Evolutionary conservation across 1,284 basidiomycete species (phyloP).

Genomic region (Trametes pubescens): DNA sequence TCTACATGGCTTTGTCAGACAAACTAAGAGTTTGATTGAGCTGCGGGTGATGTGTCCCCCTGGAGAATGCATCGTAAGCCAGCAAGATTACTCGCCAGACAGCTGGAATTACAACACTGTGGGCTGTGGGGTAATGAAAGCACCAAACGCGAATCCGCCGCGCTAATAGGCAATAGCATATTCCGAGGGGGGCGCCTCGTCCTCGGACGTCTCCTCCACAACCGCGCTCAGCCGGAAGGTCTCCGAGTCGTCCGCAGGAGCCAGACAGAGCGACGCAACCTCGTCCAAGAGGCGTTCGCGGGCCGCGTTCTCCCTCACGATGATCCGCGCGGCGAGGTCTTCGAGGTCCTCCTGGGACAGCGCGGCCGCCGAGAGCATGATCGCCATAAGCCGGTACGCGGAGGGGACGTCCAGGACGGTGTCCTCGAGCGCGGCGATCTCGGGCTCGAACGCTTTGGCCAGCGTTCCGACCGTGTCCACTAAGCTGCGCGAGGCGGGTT

Average conservation of each 20-base stretch:
- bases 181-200: slow-evolving; percentile 18
- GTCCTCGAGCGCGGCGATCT: slow-evolving; percentile 33
- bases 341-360: slow-evolving; percentile 26
- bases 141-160: not conserved
- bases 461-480: slow-evolving; percentile 17
- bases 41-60: too few species aligned
- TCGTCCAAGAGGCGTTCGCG: slow-evolving; percentile 32
- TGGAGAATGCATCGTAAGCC: too few species aligned
- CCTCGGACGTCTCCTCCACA: slow-evolving; percentile 22
- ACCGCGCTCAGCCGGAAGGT: not conserved
- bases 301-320: slow-evolving; percentile 23
- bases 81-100: too few species aligned
- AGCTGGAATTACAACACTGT: too few species aligned
- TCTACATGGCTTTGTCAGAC: too few species aligned
- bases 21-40: too few species aligned
- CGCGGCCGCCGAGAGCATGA: slow-evolving; percentile 32
- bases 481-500: slow-evolving; percentile 7
- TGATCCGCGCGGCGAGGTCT: slow-evolving; percentile 28
- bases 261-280: slow-evolving; percentile 11
- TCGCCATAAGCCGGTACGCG: slow-evolving; percentile 35
- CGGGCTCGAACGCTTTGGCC: slow-evolving; percentile 25
- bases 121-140: too few species aligned
- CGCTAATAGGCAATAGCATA: slow-evolving; percentile 25
- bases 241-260: not conserved
- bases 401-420: slow-evolving; percentile 38